A percentile compares a stretch with the other conserved stretches of the same genome.
Evolutionary conservation across 352 stramenopile species (phyloP).

Genomic region (Phytophthora boehmeriae): DNA sequence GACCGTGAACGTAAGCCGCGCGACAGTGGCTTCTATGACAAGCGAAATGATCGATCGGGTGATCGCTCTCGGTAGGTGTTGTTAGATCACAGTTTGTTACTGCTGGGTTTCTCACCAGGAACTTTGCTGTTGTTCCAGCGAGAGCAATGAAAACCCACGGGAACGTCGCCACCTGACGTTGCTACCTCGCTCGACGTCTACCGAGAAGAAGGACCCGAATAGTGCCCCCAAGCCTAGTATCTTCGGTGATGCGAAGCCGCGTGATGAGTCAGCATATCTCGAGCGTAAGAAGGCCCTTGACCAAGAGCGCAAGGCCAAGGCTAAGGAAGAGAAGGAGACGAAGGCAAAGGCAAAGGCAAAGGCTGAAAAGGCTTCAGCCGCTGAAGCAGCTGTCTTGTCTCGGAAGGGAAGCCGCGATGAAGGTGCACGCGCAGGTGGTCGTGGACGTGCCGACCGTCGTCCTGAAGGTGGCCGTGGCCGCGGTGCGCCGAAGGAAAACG

Average conservation of each 20-base stretch:
- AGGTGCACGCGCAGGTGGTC: slow-evolving; percentile 33
- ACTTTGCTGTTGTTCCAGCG: slow-evolving; percentile 24
- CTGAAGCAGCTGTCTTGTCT: slow-evolving; percentile 10
- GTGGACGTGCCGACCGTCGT: slow-evolving; percentile 43
- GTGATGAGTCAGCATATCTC: slow-evolving; percentile 68
- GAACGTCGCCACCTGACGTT: slow-evolving; percentile 72
- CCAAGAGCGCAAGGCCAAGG: slow-evolving; percentile 34
- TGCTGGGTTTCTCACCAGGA: not conserved
- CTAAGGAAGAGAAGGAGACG: slow-evolving; percentile 5
- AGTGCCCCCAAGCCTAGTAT: slow-evolving; percentile 60
- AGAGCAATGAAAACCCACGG: slow-evolving; percentile 31
- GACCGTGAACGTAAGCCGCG: slow-evolving; percentile 57
- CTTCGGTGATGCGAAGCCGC: slow-evolving; percentile 88
- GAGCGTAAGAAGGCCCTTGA: slow-evolving; percentile 67
- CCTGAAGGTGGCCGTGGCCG: slow-evolving; percentile 41
- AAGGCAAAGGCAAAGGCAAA: slow-evolving; percentile 36
- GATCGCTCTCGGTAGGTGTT: slow-evolving; percentile 43
- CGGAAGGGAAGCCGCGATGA: slow-evolving; percentile 38
- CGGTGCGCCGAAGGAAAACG: slow-evolving; percentile 34
- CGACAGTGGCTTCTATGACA: slow-evolving; percentile 57
- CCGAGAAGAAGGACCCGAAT: not conserved
- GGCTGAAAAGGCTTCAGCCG: slow-evolving; percentile 28
- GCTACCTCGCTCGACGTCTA: slow-evolving; percentile 55
- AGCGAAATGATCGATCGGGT: slow-evolving; percentile 51
- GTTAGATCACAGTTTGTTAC: not conserved